Conservation (phyloP, 139 green algal species). For the Chlorella sorokiniana region DNA sequence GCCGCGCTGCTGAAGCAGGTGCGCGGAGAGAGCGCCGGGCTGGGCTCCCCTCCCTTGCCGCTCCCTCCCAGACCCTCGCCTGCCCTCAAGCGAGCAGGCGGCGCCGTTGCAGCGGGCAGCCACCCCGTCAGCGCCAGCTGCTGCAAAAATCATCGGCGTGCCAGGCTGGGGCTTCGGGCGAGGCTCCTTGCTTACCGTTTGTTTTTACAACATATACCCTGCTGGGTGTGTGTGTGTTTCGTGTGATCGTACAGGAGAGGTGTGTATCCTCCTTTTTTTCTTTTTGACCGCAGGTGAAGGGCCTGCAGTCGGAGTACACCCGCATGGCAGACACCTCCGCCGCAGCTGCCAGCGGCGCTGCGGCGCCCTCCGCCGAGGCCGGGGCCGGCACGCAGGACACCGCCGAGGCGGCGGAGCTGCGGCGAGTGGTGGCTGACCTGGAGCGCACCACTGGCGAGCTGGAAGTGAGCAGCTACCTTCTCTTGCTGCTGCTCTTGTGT, state of each 20-base stretch:
- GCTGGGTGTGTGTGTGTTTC: too few relatives aligned
- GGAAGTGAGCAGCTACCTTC: not conserved
- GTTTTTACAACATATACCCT: too few relatives aligned
- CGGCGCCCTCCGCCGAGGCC: not conserved
- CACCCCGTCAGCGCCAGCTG: too few relatives aligned
- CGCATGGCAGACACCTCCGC: conserved; percentile 14
- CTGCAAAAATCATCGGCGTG: too few relatives aligned
- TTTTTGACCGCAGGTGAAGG: not conserved
- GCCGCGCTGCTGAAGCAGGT: conserved; percentile 30
- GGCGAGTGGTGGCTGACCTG: not conserved
- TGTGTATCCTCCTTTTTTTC: not conserved
- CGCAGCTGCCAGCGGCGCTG: not conserved
- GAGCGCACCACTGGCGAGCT: not conserved
- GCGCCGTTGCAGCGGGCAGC: too few relatives aligned
- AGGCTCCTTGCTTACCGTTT: too few relatives aligned
- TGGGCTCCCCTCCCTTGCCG: too few relatives aligned
- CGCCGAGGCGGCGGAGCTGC: not conserved
- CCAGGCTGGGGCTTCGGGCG: too few relatives aligned
- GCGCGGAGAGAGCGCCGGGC: too few relatives aligned
- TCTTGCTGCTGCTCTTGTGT: not conserved
- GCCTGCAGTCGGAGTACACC: conserved; percentile 26
- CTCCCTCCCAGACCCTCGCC: too few relatives aligned
- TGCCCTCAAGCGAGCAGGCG: too few relatives aligned
- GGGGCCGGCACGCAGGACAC: not conserved
- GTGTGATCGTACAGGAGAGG: too few relatives aligned